These are phyloP conservation scores for Botrytis fragariae DNA, from an alignment of 2,329 filamentous ascomycete genomes.

Conservation along the genomic window DNA sequence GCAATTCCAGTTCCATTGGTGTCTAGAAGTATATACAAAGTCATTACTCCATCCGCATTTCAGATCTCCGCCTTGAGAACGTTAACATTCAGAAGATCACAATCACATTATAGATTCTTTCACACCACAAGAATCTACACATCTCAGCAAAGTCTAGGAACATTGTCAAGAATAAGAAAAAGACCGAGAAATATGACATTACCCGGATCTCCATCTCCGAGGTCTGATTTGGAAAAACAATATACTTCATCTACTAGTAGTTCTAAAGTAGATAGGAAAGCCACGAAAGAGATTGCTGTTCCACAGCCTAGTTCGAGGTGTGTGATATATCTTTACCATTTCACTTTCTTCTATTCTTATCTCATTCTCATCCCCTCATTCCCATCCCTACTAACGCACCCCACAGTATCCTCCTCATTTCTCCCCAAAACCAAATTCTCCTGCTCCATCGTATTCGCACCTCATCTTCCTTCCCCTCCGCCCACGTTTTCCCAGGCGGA, in stretches of 20 bases:
- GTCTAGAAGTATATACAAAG: not conserved
- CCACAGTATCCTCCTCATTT: slow-evolving; percentile 75
- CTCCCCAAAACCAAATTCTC: slow-evolving; percentile 81
- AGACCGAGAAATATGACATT: slow-evolving; percentile 16
- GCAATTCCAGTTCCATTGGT: not conserved
- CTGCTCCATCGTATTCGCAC: slow-evolving; percentile 82
- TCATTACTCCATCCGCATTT: not conserved
- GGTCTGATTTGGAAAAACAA: slow-evolving; percentile 31
- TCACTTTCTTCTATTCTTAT: not conserved
- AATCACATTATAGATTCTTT: not conserved
- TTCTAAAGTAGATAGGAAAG: not conserved
- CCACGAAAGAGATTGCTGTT: slow-evolving; percentile 37
- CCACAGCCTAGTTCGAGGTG: slow-evolving; percentile 66
- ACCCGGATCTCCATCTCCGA: slow-evolving; percentile 5
- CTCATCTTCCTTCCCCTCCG: slow-evolving; percentile 81
- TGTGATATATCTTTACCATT: not conserved
- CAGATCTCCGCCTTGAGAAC: not conserved
- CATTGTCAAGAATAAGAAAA: not conserved
- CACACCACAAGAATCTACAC: not conserved
- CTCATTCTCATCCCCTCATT: not conserved
- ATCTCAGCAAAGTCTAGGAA: not conserved
- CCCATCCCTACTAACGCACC: slow-evolving; percentile 1
- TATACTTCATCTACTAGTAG: slow-evolving; percentile 34
- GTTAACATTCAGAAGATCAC: not conserved
- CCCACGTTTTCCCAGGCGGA: slow-evolving; percentile 93